These are phyloP conservation scores for Cytospora schulzeri DNA, from an alignment of 2,329 filamentous ascomycete genomes.

Conservation along the genomic window DNA sequence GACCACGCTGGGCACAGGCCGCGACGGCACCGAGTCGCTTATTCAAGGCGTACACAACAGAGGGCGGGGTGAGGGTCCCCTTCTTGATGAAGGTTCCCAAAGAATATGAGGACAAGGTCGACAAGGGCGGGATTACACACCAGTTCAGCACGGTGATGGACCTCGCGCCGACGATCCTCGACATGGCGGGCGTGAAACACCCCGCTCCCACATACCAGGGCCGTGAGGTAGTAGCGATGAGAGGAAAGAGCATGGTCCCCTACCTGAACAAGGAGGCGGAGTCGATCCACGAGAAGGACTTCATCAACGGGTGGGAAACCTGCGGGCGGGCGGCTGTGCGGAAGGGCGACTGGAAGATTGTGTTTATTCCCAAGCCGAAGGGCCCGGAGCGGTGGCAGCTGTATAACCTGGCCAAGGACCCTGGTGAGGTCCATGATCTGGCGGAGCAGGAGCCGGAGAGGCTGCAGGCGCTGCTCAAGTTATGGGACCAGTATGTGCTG, in stretches of 20 bases:
- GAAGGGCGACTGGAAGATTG: constrained; percentile 42
- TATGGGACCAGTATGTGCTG: constrained; percentile 43
- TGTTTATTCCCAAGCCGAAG: constrained; percentile 52
- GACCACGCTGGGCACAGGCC: constrained; percentile 52
- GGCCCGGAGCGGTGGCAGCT: constrained; percentile 53
- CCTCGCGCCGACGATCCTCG: constrained; percentile 50
- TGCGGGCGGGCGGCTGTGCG: constrained; percentile 40
- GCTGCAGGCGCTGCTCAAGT: constrained; percentile 37
- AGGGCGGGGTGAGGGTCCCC: constrained; percentile 55
- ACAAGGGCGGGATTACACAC: constrained; percentile 43
- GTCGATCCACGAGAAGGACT: constrained; percentile 40
- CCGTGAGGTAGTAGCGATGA: constrained; percentile 38
- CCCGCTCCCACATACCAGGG: constrained; percentile 52
- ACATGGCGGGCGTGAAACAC: constrained; percentile 51
- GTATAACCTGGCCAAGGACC: constrained; percentile 48
- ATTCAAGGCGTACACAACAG: constrained; percentile 43
- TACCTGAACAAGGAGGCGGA: constrained; percentile 34
- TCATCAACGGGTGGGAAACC: constrained; percentile 42
- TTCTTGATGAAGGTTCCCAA: constrained; percentile 43
- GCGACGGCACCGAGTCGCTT: constrained; percentile 36
- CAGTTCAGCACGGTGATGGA: constrained; percentile 57
- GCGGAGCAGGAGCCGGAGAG: constrained; percentile 37
- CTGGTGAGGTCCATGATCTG: constrained; percentile 47
- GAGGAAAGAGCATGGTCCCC: constrained; percentile 40
- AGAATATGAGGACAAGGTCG: constrained; percentile 32